Evolutionary conservation across 2,329 filamentous ascomycete genomes (phyloP), one percentile per base, ranked within the genome.

Genomic region (Hyphodiscus sp.): DNA sequence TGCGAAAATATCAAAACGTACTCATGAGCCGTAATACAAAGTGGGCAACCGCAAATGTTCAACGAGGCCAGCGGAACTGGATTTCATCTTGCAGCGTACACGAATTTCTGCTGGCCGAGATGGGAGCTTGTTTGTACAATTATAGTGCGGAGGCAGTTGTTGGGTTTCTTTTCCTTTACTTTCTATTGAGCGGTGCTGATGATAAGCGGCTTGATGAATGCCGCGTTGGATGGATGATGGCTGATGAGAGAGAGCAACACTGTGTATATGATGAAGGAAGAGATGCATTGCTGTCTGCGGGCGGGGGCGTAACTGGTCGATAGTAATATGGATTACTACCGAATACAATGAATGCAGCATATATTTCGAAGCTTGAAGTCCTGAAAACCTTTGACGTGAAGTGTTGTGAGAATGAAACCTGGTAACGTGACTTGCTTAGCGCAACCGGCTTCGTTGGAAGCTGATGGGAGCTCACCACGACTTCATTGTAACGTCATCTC

Each of bases 61-160:
- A 45, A 43, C 51, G 49, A 47, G 52, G 54, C 55, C 47, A 51
- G 53, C 48, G 48, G 51, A 47, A 44, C 48, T 54, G 47, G 51
- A 46, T 49, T 38, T 53, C 38, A 23, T 46, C 48, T 56, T 53
- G 33, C 11, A 38, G 33, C 33, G 33, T 44, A 23, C 42, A 44
- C 18, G 45, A 26, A 6, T 51, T 47, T 33, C 55, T 52, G 50
- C 49, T 52, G 54, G 43, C 51, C 51, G 46, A 47, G 53, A 49
- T 41, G 52, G 47, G 33, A 52, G 18, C 53, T 52, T 49, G 51
- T 53, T 38, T 61, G 59, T 61, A 61, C 59, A 60, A 58, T 58
- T 61, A 58, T 47, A 59, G 48, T 41, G 50, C 29, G 30, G 45
- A 48, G 45, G 3, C 49, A 47, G 49, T 29, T 53, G 49, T 57